These are phyloP conservation scores for Nitzschia sp. DNA, from an alignment of 108 stramenopile genomes.

Conservation along the genomic window DNA sequence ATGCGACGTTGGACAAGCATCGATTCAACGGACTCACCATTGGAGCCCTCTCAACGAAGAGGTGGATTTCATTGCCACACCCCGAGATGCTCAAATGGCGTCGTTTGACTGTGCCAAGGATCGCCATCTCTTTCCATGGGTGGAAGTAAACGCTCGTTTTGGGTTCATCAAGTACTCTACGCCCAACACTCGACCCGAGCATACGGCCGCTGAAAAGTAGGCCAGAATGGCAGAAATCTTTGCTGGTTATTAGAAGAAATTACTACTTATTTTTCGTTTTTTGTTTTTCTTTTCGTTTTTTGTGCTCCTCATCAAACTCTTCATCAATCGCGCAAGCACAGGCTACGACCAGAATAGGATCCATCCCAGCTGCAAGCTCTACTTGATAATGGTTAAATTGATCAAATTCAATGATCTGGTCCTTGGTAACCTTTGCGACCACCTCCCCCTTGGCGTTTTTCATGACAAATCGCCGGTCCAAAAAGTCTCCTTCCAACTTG, in stretches of 20 bases:
- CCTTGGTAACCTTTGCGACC: constrained; percentile 67
- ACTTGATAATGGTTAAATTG: constrained; percentile 81
- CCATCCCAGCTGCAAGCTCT: constrained; percentile 73
- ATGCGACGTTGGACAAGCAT: constrained; percentile 62
- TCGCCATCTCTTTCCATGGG: constrained; percentile 84
- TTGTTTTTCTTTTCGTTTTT: constrained; percentile 40
- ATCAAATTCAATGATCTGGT: constrained; percentile 69
- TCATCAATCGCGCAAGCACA: constrained; percentile 84
- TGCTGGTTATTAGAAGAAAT: background rate
- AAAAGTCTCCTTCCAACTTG: constrained; percentile 69
- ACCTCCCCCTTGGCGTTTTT: constrained; percentile 50
- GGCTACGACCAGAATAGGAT: constrained; percentile 68
- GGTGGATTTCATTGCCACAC: constrained; percentile 77
- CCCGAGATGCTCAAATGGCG: constrained; percentile 60
- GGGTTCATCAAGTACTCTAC: constrained; percentile 63
- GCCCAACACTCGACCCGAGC: background rate
- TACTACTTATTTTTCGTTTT: background rate
- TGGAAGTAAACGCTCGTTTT: constrained; percentile 86
- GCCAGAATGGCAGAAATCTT: background rate
- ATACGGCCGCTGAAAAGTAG: background rate
- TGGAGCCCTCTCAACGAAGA: constrained; percentile 87
- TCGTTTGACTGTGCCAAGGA: constrained; percentile 89
- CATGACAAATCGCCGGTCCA: constrained; percentile 63
- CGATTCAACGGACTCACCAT: constrained; percentile 77
- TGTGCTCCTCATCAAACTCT: constrained; percentile 83